Evolutionary conservation across 805 yeast genomes (phyloP), one percentile per base, ranked within the genome.

Genomic region (Metschnikowia borealis): DNA sequence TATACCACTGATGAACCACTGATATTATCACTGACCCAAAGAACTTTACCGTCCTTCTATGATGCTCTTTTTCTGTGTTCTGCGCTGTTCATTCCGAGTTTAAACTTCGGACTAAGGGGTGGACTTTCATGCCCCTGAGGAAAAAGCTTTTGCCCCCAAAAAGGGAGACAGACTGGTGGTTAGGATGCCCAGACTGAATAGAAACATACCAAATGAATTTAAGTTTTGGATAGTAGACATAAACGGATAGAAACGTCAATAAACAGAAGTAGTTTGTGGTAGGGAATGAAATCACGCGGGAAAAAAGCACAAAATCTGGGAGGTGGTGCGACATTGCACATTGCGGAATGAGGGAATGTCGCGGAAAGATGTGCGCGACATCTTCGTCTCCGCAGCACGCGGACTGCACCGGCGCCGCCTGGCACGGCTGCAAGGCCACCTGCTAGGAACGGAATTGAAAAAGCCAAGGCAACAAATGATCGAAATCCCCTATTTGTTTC

Each of bases 171-270:
- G 5, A 5, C 31, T 23, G 41, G 31, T 8, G 17, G 13, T 14
- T 3, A 6, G 41, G 10, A 14, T 21, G 15, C 18, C n/a, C 18
- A 34, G 7, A 11, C 15, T 48, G 23, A 5, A 11, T 23, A n/a
- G 6, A 11, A 6, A 73, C 81, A 49, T 75, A 78, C 81, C 84
- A 77, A 86, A 85, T 53, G 89, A 81, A 74, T 82, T 85, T 69
- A 86, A 78, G 80, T 86, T 86, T 80, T 92, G 95, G 82, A 92
- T 88, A 76, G 97, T 89, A 78, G 91, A 81, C 89, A 84, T 84
- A 80, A 51, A 57, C 54, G 57, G 59, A 56, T 48, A 49, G 40
- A 49, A 31, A 51, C 50, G 50, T 52, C 52, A 52, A 39, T 52
- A 52, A 49, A 44, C 38, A 52, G 42, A 38, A 35, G 50, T 35